Percentiles rank a stretch among this genome's conserved stretches.
These are phyloP conservation scores for Talaromyces islandicus DNA, from an alignment of 2,329 filamentous ascomycete species.

Conservation along the genomic window DNA sequence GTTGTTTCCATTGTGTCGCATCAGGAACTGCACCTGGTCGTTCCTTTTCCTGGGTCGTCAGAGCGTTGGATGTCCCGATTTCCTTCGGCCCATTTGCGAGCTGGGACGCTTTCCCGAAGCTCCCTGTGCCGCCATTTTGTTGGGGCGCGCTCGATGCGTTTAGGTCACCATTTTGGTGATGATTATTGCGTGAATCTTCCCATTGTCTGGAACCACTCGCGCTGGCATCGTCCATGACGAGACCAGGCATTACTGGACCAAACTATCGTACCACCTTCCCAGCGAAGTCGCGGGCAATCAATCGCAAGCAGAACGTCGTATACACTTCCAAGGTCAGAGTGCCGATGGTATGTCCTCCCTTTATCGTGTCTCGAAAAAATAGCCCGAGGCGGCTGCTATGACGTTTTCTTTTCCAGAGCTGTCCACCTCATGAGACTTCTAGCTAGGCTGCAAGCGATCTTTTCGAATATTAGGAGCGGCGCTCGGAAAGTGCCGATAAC, in stretches of 20 bases:
- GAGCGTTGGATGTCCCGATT: not conserved
- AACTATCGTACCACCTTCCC: constrained; percentile 8
- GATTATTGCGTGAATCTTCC: constrained; percentile 17
- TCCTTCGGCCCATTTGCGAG: constrained; percentile 21
- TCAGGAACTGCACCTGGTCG: not conserved
- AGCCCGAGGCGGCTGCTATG: not conserved
- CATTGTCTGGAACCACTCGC: constrained; percentile 21
- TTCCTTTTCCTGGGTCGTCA: not conserved
- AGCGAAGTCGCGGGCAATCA: not conserved
- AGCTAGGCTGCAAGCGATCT: not conserved
- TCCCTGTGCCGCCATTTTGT: constrained; percentile 13
- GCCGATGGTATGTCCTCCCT: not conserved
- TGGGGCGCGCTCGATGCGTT: constrained; percentile 12
- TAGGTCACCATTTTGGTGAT: constrained; percentile 20
- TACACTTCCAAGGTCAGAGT: not conserved
- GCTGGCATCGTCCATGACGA: constrained; percentile 35
- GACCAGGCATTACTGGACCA: constrained; percentile 34
- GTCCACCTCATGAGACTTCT: not conserved
- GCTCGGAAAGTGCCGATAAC: not conserved
- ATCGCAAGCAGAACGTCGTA: not conserved
- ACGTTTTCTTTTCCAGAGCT: not conserved
- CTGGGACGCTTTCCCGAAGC: constrained; percentile 18
- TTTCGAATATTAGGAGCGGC: not conserved
- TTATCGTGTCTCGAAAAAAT: not conserved
- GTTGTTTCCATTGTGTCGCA: constrained; percentile 22